phyloP scores from a whole-genome alignment of 2,329 filamentous ascomycete species.

The Alternaria gaisen region DNA sequence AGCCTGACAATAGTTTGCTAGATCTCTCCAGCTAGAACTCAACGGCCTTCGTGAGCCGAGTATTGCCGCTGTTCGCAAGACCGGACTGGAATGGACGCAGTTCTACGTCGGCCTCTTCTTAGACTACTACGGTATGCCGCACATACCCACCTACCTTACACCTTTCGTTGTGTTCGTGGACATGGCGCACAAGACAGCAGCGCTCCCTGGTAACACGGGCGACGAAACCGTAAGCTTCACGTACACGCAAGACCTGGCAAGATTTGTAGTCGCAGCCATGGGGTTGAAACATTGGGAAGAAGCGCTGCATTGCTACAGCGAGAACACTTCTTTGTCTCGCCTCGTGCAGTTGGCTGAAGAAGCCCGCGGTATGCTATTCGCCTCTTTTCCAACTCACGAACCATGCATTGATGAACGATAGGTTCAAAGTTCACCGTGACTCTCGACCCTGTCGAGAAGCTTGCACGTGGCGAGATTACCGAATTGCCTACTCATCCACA shows the following conservation, averaged over 20 bases:
- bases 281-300: conserved; percentile 47
- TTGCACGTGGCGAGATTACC: neutral
- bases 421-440: neutral
- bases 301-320: conserved; percentile 40
- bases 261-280: conserved; percentile 24
- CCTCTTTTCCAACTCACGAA: neutral
- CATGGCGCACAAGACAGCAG: conserved; percentile 23
- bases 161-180: no score
- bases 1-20: no score
- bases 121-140: conserved; percentile 37
- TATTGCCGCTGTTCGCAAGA: no score
- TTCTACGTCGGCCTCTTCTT: conserved; percentile 41
- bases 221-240: conserved; percentile 24
- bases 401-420: neutral
- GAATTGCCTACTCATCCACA: conserved; percentile 29
- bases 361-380: neutral
- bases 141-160: no score
- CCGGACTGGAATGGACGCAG: conserved; percentile 36
- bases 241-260: conserved; percentile 29
- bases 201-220: conserved; percentile 27
- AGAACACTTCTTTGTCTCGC: conserved; percentile 57
- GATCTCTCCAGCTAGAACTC: no score
- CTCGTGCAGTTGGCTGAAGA: conserved; percentile 29
- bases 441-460: neutral
- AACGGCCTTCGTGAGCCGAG: no score